phyloP scores from a whole-genome alignment of 768 basidiomycete genomes.

The Baorangia bicolor region DNA sequence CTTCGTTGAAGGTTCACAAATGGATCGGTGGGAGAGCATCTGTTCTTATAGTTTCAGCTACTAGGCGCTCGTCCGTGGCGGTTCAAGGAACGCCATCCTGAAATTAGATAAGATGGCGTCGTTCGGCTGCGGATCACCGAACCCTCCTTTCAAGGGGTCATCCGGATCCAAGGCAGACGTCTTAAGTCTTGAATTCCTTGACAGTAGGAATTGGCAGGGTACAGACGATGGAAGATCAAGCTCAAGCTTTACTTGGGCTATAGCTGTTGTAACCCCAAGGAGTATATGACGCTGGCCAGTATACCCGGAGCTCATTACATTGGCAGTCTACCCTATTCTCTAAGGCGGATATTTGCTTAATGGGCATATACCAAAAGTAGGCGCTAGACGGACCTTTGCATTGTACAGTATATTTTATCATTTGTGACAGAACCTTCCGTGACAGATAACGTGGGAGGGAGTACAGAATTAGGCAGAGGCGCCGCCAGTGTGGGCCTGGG shows the following conservation, averaged over 20 bases:
- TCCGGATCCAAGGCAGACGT: not conserved
- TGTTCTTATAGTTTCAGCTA: too few relatives aligned
- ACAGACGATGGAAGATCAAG: not conserved
- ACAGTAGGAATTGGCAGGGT: too few relatives aligned
- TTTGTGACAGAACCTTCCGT: not conserved
- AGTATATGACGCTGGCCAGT: not conserved
- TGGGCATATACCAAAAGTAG: not conserved
- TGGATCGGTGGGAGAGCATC: too few relatives aligned
- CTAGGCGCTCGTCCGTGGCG: too few relatives aligned
- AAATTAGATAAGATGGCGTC: slow-evolving; percentile 2
- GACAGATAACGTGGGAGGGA: not conserved
- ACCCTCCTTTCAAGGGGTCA: too few relatives aligned
- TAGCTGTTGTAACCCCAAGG: not conserved
- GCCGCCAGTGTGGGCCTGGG: not conserved
- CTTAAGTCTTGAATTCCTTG: not conserved
- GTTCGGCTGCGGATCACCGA: not conserved
- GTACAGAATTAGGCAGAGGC: not conserved
- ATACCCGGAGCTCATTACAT: not conserved
- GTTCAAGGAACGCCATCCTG: not conserved
- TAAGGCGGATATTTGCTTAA: not conserved
- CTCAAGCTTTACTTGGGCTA: not conserved
- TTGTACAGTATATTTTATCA: too few relatives aligned
- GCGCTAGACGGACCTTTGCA: not conserved
- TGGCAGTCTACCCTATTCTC: not conserved
- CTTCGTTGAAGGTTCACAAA: not conserved